These are phyloP conservation scores for Aspergillus fructus DNA, from an alignment of 2,329 filamentous ascomycete species.

Conservation along the genomic window DNA sequence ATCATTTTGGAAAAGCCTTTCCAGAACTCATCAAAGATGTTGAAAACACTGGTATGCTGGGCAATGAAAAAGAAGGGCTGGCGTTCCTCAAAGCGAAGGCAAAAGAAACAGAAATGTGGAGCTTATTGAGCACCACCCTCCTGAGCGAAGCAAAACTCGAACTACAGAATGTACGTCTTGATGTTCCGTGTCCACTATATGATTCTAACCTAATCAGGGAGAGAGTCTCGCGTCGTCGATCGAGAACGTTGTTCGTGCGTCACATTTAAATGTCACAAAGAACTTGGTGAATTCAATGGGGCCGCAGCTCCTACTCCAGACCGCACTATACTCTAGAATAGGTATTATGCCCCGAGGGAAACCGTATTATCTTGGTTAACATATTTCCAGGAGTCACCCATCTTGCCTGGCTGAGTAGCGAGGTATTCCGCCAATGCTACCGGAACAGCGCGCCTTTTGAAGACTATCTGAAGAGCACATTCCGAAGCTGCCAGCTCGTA, in stretches of 20 bases:
- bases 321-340: slow-evolving; percentile 73
- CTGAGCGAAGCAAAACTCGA: slow-evolving; percentile 82
- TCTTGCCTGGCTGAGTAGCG: slow-evolving; percentile 58
- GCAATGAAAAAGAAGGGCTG: slow-evolving; percentile 76
- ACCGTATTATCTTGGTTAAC: slow-evolving; percentile 10
- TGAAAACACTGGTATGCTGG: slow-evolving; percentile 71
- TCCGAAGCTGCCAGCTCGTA: slow-evolving; percentile 66
- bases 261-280: slow-evolving; percentile 76
- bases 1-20: slow-evolving; percentile 87
- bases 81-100: slow-evolving; percentile 82
- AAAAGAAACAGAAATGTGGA: slow-evolving; percentile 82
- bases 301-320: slow-evolving; percentile 69
- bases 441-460: slow-evolving; percentile 65
- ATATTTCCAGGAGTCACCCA: slow-evolving; percentile 50
- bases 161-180: slow-evolving; percentile 66
- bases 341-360: slow-evolving; percentile 47
- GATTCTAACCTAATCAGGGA: slow-evolving; percentile 43
- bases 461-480: slow-evolving; percentile 73
- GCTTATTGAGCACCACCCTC: slow-evolving; percentile 76
- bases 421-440: slow-evolving; percentile 76
- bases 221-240: slow-evolving; percentile 62
- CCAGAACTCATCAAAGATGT: slow-evolving; percentile 70
- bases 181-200: background rate
- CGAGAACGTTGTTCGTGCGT: slow-evolving; percentile 78
- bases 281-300: slow-evolving; percentile 72